phyloP scores from a whole-genome alignment of 2,329 filamentous ascomycete species.

The Penicillium sp. region DNA sequence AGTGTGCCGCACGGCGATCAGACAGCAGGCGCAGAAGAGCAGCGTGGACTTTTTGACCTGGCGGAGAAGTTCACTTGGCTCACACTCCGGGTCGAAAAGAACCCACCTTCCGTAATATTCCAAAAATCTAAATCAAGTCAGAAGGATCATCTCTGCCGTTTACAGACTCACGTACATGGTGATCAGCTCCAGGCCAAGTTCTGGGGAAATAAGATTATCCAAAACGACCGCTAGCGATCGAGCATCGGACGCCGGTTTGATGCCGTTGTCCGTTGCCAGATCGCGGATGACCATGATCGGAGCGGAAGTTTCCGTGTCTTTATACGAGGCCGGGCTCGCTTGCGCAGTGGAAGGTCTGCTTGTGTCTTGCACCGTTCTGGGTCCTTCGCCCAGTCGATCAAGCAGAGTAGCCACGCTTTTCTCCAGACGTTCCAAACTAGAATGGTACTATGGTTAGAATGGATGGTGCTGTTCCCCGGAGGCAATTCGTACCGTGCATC shows the following conservation, averaged over 20 bases:
- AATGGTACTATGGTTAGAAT: conserved; percentile 1
- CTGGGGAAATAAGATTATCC: conserved; percentile 21
- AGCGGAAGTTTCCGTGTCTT: conserved; percentile 18
- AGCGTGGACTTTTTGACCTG: conserved; percentile 40
- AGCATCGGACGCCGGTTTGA: conserved; percentile 12
- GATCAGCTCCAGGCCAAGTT: conserved; percentile 33
- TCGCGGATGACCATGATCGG: conserved; percentile 24
- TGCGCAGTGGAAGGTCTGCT: conserved; percentile 11
- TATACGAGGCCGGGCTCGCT: conserved; percentile 13
- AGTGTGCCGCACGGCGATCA: conserved; percentile 47
- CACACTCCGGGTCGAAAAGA: conserved; percentile 32
- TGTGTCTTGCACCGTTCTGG: conserved; percentile 6
- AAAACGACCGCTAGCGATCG: conserved; percentile 12
- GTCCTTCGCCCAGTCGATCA: conserved; percentile 18
- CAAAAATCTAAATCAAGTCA: conserved; percentile 32
- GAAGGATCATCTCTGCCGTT: not conserved
- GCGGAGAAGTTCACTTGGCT: conserved; percentile 31
- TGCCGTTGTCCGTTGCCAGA: conserved; percentile 16
- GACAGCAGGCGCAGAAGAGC: conserved; percentile 41
- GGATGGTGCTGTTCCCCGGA: not conserved
- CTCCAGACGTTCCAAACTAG: conserved; percentile 20
- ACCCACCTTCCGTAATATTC: conserved; percentile 49
- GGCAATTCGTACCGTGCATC: conserved; percentile 18
- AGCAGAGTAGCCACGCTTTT: conserved; percentile 18
- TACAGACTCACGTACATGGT: conserved; percentile 16